phyloP scores from a whole-genome alignment of 129 eudicot species.

The Pittosporum tobira region DNA sequence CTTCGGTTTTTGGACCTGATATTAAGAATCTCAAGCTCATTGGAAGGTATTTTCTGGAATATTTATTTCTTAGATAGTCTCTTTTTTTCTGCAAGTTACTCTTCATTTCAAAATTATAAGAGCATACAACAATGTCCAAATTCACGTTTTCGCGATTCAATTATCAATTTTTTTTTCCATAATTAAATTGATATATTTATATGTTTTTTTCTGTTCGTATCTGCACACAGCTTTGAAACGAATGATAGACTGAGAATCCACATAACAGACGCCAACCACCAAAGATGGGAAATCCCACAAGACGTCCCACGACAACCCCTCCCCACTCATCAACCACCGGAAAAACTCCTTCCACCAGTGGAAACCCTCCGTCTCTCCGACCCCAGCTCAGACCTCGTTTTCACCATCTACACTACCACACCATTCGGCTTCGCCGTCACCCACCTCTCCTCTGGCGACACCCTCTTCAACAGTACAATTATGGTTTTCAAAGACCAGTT shows the following conservation, averaged over 20 bases:
- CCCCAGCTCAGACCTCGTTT: slow-evolving; percentile 52
- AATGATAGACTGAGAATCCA: slow-evolving; percentile 53
- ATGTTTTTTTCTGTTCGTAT: too few species aligned
- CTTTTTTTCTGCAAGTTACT: too few species aligned
- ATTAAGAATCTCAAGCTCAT: slow-evolving; percentile 36
- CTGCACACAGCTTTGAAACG: slow-evolving; percentile 66
- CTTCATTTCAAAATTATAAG: too few species aligned
- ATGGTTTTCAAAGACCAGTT: slow-evolving; percentile 75
- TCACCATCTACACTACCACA: slow-evolving; percentile 57
- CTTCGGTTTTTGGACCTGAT: slow-evolving; percentile 55
- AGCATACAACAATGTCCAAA: too few species aligned
- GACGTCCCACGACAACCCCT: slow-evolving; percentile 36
- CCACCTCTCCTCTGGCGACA: slow-evolving; percentile 55
- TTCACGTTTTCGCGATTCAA: too few species aligned
- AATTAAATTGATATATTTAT: neutral
- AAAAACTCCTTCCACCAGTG: slow-evolving; percentile 13
- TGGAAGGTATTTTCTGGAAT: slow-evolving; percentile 51
- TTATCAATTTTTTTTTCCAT: too few species aligned
- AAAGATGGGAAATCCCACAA: slow-evolving; percentile 73
- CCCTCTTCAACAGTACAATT: slow-evolving; percentile 53
- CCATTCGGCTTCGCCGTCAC: slow-evolving; percentile 60
- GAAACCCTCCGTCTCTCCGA: slow-evolving; percentile 26
- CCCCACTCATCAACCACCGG: neutral
- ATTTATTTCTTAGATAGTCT: too few species aligned
- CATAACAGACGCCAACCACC: slow-evolving; percentile 42